These are phyloP conservation scores for Xylaria digitata DNA, from an alignment of 2,329 filamentous ascomycete species.

Conservation along the genomic window DNA sequence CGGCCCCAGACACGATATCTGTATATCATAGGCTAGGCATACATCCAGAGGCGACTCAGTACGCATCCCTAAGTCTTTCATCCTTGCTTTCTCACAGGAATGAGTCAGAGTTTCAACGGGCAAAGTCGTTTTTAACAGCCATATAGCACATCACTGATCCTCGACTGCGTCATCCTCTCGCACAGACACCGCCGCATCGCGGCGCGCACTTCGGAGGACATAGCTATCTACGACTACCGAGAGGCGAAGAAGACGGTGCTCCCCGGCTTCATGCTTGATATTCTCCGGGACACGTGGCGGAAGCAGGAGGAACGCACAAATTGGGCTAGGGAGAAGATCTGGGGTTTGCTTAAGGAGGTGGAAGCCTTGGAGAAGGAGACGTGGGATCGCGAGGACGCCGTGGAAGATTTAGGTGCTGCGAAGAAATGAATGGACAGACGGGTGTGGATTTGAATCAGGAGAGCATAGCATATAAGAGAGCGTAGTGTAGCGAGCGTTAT, in stretches of 20 bases:
- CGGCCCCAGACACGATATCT: slow-evolving; percentile 82
- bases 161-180: slow-evolving; percentile 76
- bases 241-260: slow-evolving; percentile 66
- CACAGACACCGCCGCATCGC: slow-evolving; percentile 78
- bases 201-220: slow-evolving; percentile 80
- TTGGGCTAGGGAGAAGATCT: slow-evolving; percentile 64
- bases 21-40: slow-evolving; percentile 81
- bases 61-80: background rate
- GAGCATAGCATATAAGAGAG: background rate
- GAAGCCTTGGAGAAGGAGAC: slow-evolving; percentile 74
- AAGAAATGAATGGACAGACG: slow-evolving; percentile 1
- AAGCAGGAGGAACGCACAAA: slow-evolving; percentile 70
- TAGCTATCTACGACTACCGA: slow-evolving; percentile 81
- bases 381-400: slow-evolving; percentile 78
- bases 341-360: slow-evolving; percentile 67
- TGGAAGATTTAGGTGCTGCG: slow-evolving; percentile 71
- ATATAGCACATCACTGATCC: slow-evolving; percentile 60
- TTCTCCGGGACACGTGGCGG: slow-evolving; percentile 68
- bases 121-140: background rate
- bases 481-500: background rate
- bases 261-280: slow-evolving; percentile 69
- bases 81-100: background rate
- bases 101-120: background rate
- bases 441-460: background rate
- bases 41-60: slow-evolving; percentile 57